Base-by-base conservation (phyloP, 768 basidiomycete species). In the Rhizopogon sp. region DNA sequence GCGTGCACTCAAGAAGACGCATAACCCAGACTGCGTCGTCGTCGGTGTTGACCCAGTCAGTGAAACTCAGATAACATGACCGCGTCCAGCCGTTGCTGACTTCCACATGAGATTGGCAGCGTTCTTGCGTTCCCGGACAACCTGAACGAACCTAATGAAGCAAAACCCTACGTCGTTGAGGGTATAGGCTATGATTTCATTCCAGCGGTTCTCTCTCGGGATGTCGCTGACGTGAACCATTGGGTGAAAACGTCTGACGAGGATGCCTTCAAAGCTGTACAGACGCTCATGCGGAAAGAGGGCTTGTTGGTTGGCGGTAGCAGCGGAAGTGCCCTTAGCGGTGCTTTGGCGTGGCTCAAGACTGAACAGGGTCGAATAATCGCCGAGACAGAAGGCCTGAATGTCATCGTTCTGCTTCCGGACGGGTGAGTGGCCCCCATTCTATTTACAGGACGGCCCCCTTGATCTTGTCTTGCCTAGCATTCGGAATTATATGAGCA, bases 131-230 rank as follows among this genome's bases (percentile, higher is more conserved):
- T 76, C 31, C 90, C 93, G 0, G 80, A 84, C 40, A 58, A 65
- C 16, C 74, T 93, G 46, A 93, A 93, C 63, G 66, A 65, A 1
- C 72, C 68, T 20, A 80, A 73, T 50, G 70, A 68, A 41, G 85
- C 80, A 9, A 40, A 58, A 20, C 70, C 73, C 51, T 98, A 98
- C 63, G 67, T 84, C 50, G 84, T 98, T 20, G 97, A 99, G 68
- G 97, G 97, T n/a, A 98, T 98, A 52, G 97, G 97, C 28, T 93
- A 94, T 62, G 93, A 96, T 69, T 96, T 96, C 66, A 66, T 96
- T 43, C 95, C 96, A 0, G 81, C 90, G 42, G 95, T 95, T 2
- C 79, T 98, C 40, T 83, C 86, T 39, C 88, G 87, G 46, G 74
- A 78, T 16, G 68, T 72, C 5, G 62, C 59, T 0, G 77, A 82